Evolutionary conservation across 768 basidiomycete genomes (phyloP).

Genomic region (Suillus decipiens): DNA sequence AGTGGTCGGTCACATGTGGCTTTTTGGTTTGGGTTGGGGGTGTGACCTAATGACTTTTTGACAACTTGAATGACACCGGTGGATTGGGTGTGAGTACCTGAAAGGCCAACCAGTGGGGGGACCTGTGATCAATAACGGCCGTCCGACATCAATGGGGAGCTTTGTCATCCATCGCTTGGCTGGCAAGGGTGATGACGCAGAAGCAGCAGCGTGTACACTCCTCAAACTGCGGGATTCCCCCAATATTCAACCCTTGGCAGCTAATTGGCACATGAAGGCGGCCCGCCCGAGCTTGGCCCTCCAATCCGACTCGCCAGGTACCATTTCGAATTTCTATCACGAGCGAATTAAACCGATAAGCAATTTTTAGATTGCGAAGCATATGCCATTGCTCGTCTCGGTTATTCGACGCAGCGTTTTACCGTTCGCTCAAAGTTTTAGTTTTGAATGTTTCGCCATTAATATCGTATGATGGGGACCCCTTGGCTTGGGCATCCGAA

Average conservation of each 20-base stretch:
- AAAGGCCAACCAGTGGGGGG: not conserved
- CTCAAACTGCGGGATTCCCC: not conserved
- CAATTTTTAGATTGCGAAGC: not conserved
- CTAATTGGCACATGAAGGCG: too few species aligned
- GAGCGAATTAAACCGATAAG: not conserved
- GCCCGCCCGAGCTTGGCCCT: too few species aligned
- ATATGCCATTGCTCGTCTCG: not conserved
- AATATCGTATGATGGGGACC: too few species aligned
- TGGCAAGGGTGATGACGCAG: not conserved
- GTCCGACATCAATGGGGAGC: not conserved
- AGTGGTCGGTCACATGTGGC: not conserved
- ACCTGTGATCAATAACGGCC: not conserved
- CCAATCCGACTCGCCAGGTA: too few species aligned
- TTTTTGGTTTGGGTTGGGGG: constrained; percentile 1
- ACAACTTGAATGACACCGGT: not conserved
- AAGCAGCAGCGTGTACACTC: not conserved
- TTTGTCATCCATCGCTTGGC: not conserved
- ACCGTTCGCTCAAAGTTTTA: too few species aligned
- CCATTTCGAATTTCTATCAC: not conserved
- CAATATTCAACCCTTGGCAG: not conserved
- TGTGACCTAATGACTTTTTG: not conserved
- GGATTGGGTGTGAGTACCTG: not conserved
- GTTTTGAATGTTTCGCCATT: too few species aligned
- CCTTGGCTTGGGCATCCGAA: too few species aligned
- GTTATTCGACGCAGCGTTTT: not conserved